Base-by-base conservation (phyloP, 129 eudicot species). In the Helianthus tuberosus region DNA sequence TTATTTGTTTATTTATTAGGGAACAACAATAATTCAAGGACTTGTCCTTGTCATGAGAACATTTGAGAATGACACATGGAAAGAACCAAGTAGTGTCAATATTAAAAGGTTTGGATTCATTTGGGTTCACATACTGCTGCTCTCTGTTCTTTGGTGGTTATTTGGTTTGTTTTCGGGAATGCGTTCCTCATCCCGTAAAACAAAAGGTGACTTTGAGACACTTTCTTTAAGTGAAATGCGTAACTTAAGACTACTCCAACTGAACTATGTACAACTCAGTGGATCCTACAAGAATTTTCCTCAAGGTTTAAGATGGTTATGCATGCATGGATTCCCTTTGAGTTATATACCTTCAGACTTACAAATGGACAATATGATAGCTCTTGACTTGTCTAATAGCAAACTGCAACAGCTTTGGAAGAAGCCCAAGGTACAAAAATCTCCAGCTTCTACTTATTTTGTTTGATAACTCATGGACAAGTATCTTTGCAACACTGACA, bases 301-400 rank as follows among this genome's bases (percentile, higher is more conserved):
- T 35, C 39, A 23, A 17, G 29, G 35, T 1, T 69, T 77, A 69
- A 68, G 75, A 61, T 77, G 76, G 81, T 59, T 69, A 14, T 47
- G 64, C 63, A 68, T 73, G 75, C 81, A 75, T 64, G 81, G 85
- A 20, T 64, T 81, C 44, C 64, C 74, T 63, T 54, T 69, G 20
- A 64, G 65, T 5, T 64, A 47, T 36, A 16, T 81, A 64, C 84
- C 80, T 41, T 50, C 14, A 8, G 64, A 75, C 2, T 39, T 81
- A 13, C 76, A 66, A 2, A 25, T 74, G 76, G 67, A 52, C 12
- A 41, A 69, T 51, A n/a, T 69, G 48, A 63, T 69, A 57, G 63
- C 63, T 29, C 74, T 69, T 69, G 74, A 69, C 63, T n/a, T 69
- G 50, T 69, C 74, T 12, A 57, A 71, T 58, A 47, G 51, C 48